A percentile compares a stretch with the other conserved stretches of the same genome.
Conservation (phyloP, 2,329 filamentous ascomycete species). For the Colletotrichum kahawae region DNA sequence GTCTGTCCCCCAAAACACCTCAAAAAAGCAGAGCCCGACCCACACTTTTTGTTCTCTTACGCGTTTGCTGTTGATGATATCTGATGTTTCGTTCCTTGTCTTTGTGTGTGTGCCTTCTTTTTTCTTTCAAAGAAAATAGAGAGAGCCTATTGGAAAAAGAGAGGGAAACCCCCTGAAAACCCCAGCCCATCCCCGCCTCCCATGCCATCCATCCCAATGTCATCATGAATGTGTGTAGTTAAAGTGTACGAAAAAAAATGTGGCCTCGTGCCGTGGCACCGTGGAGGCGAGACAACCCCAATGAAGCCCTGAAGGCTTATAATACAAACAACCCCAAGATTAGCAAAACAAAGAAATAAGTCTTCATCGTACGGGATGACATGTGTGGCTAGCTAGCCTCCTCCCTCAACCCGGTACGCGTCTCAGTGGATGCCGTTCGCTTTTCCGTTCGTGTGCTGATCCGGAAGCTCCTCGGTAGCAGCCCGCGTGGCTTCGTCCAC, state of each 20-base stretch:
- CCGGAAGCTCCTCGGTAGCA: background rate
- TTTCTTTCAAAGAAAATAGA: background rate
- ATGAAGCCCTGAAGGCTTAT: background rate
- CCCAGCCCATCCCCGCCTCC: background rate
- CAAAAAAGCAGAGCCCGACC: background rate
- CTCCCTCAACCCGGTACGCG: background rate
- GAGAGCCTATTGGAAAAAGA: background rate
- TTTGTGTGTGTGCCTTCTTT: background rate
- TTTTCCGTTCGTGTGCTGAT: slow-evolving; percentile 18
- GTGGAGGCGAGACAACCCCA: background rate
- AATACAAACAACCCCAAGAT: background rate
- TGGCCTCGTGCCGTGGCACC: background rate
- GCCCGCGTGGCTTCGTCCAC: slow-evolving; percentile 31
- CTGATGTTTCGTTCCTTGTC: background rate
- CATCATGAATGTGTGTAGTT: background rate
- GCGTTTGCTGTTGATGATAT: background rate
- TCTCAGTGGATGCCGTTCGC: slow-evolving; percentile 15
- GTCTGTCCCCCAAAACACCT: background rate
- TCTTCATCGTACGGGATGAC: background rate
- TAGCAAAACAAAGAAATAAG: background rate
- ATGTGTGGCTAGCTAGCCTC: background rate
- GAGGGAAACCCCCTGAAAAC: background rate
- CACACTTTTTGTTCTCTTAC: background rate
- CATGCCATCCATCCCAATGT: slow-evolving; percentile 1
- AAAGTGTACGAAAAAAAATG: background rate